Evolutionary conservation across 1,284 basidiomycete genomes (phyloP), one percentile per base, ranked within the genome.

Genomic region (Rhodofomes roseus): DNA sequence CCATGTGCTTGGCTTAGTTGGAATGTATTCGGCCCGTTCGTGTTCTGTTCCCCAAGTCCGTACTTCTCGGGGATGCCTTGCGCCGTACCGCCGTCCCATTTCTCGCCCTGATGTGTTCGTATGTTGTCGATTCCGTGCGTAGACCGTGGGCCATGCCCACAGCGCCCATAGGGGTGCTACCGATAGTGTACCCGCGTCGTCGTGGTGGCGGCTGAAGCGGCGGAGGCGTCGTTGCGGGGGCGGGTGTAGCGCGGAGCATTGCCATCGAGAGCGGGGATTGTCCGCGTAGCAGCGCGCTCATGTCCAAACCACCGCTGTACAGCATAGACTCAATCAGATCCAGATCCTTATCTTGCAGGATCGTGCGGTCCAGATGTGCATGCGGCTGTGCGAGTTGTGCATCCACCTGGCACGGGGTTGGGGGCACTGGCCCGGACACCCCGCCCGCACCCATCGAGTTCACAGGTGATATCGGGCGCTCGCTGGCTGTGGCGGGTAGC

Each of bases 181-280:
- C 72, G 44, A 67, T 68, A 46, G 73, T 77, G 77, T 82, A 83
- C 16, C 81, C 72, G 25, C 74, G 78, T 64, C 82, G 76, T 48
- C 75, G 85, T 53, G 83, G 80, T 0, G 87, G 86, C 2, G 87
- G 88, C 52, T 87, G 85, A 54, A 89, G 75, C 18, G 85, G 82
- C 0, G 81, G 73, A 70, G 60, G 79, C 16, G 50, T 52, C 16
- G 50, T 52, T 20, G 50, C 16, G 16, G 31, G 34, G 16, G 50
- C 34, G 20, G 37, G 29, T 16, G 39, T 55, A 36, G 20, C 57
- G 14, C 20, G 51, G 20, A 51, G 41, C 31, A 46, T 51, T 1
- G 31, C n/a, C 31, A 46, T 36, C 22, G 39, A 36, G 16, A 56
- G 39, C 25, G 55, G 25, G 36, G 25, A 7, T 9, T 11, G 59